phyloP scores from a whole-genome alignment of 192 early-diverging fungal genomes.

The Coemansia sp. region DNA sequence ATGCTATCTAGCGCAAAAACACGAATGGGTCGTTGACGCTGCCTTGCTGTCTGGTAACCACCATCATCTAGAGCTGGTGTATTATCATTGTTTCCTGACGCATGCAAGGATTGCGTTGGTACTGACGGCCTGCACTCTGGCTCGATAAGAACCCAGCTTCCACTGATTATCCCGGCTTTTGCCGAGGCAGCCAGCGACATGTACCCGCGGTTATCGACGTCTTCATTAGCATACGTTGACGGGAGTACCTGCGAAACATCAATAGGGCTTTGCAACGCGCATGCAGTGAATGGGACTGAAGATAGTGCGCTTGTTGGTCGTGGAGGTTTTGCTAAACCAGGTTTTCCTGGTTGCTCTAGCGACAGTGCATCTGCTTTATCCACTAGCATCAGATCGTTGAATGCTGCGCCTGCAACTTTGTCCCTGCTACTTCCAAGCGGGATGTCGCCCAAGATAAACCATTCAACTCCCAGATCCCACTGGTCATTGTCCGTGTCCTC shows the following conservation, averaged over 20 bases:
- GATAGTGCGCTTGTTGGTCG: no score
- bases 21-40: conserved; percentile 38
- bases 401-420: conserved; percentile 21
- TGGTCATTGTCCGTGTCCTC: conserved; percentile 12
- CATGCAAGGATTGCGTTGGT: neutral
- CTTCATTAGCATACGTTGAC: conserved; percentile 19
- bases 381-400: neutral
- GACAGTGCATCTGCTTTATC: neutral
- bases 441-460: conserved; percentile 50
- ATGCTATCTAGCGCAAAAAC: no score
- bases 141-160: conserved; percentile 42
- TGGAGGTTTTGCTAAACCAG: neutral
- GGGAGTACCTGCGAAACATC: conserved; percentile 29
- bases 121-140: neutral
- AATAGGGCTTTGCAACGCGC: conserved; percentile 13
- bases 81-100: neutral
- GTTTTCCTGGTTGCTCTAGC: neutral
- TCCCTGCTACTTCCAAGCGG: conserved; percentile 21
- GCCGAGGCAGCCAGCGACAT: conserved; percentile 40
- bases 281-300: conserved; percentile 13
- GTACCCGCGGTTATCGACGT: conserved; percentile 39
- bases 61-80: neutral
- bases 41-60: neutral
- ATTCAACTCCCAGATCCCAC: conserved; percentile 51
- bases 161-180: conserved; percentile 43